phyloP scores from a whole-genome alignment of 169 alveolate species.

The Cryptosporidium andersoni region DNA sequence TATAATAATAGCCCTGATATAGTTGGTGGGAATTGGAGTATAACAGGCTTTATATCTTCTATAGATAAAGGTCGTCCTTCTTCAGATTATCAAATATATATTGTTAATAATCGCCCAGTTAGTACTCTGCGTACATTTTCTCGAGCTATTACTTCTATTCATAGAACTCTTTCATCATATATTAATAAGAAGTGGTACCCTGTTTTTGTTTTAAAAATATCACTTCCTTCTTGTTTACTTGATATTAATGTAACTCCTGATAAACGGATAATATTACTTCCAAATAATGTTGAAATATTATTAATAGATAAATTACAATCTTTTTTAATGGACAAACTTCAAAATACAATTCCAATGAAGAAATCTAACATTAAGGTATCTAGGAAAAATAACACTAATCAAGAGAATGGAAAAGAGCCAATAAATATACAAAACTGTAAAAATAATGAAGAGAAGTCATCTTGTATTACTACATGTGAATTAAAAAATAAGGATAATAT shows the following conservation, averaged over 20 bases:
- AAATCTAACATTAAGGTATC: no score
- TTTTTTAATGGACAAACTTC: slow-evolving; percentile 15
- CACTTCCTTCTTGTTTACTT: slow-evolving; percentile 23
- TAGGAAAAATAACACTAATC: background rate
- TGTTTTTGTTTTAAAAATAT: slow-evolving; percentile 49
- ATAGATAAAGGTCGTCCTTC: slow-evolving; percentile 63
- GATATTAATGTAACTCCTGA: slow-evolving; percentile 63
- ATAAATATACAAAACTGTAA: background rate
- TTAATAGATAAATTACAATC: slow-evolving; percentile 26
- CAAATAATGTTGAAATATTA: slow-evolving; percentile 23
- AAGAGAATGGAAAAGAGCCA: background rate
- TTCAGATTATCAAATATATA: slow-evolving; percentile 54
- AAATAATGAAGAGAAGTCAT: background rate
- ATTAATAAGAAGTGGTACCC: slow-evolving; percentile 34
- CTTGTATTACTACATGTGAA: background rate
- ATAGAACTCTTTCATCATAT: slow-evolving; percentile 37
- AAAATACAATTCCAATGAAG: slow-evolving; percentile 29
- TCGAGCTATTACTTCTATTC: slow-evolving; percentile 25
- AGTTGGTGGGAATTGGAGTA: slow-evolving; percentile 50
- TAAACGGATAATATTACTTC: slow-evolving; percentile 52
- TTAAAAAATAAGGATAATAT: background rate
- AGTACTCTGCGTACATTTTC: slow-evolving; percentile 40
- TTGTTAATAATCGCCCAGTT: slow-evolving; percentile 35
- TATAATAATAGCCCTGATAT: background rate
- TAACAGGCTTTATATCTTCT: slow-evolving; percentile 45